Base-by-base conservation (phyloP, 2,329 filamentous ascomycete genomes). In the Blastomyces emzantsi region DNA sequence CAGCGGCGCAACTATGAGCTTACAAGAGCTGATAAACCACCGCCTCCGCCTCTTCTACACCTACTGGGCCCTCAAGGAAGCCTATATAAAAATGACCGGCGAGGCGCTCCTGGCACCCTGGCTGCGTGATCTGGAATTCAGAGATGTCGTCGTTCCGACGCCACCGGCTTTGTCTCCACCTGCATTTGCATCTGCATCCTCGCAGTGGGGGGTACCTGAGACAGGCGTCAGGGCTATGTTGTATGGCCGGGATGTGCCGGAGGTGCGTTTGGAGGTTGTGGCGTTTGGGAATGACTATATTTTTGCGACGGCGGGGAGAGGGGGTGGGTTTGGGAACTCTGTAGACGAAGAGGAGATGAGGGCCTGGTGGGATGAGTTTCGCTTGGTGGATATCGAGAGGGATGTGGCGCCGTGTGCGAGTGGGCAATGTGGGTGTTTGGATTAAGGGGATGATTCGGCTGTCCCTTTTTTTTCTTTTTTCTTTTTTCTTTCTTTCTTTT, bases 71-170 rank as follows among this genome's bases (percentile, higher is more conserved):
- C 80, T 85, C 63, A 87, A 87, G 70, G 85, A 88, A 70, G 84
- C 85, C 0, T 87, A 86, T 72, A 83, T 87, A 70, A 88, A 87
- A 75, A 82, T 88, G 70, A 83, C 84, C 4, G 85, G 85, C 7
- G 85, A 87, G 70, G 85, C 84, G 0, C 73, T 88, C 22, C 75
- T 87, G 8, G 85, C 85, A 1, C 76, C 78, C 1, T 87, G 85
- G 85, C 75, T 87, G 43, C 78, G 79, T 63, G 77, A 85, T 54
- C 72, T 87, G 28, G 85, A 87, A 64, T 88, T 88, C 68, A 77
- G 78, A 64, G 78, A 84, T 63, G 85, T 87, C 0, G 74, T 79
- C 59, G 80, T 81, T 2, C 83, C 84, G 9, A 17, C 15, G 9
- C 62, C 66, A 63, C 66, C 28, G 54, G 30, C 22, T 25, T 17